Base-by-base conservation (phyloP, 2,329 filamentous ascomycete genomes). In the Xylariaceae sp. region DNA sequence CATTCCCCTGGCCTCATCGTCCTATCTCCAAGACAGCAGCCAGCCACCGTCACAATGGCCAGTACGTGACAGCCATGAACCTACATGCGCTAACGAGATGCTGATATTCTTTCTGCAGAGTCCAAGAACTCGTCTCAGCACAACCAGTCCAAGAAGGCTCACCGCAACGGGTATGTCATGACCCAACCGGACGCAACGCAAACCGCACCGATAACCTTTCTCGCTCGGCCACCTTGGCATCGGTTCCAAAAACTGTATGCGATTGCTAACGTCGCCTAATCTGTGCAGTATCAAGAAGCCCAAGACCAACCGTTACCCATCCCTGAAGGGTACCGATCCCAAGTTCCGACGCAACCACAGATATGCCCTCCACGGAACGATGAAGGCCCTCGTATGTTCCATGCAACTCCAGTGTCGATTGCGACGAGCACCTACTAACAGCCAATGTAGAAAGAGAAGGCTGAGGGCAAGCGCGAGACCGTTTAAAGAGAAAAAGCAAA, bases 81-180 rank as follows among this genome's bases (percentile, higher is more conserved):
- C 10, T 5, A 31, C 52, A 14, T 18, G 11, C 9, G 19, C 42
- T 31, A 28, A 10, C 3, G 1, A 14, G 5, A 31, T 60, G 59
- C 65, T 74, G 48, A 72, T 60, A 48, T 50, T 45, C 54, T 51
- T 33, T 38, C 50, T 38, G 53, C 75, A 97, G 92, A 97, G 86
- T 97, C 94, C 72, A 97, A 97, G 91, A 97, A 97, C 88, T 95
- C 90, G 81, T 97, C 93, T 72, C 93, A 97, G 85, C 91, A 97
- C 83, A 97, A 97, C 82, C 89, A 94, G 87, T 86, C 84, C 77
- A 89, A 89, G 83, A 99, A 99, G 89, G 92, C 91, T 81, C 94
- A 99, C 88, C 87, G 88, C 75, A 99, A 99, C 84, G 94, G 94
- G 93, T 97, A 88, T 70, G 87, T 81, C 55, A 28, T 41, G 39